phyloP scores from a whole-genome alignment of 192 early-diverging fungal genomes.

The Jimgerdemannia lactiflua region DNA sequence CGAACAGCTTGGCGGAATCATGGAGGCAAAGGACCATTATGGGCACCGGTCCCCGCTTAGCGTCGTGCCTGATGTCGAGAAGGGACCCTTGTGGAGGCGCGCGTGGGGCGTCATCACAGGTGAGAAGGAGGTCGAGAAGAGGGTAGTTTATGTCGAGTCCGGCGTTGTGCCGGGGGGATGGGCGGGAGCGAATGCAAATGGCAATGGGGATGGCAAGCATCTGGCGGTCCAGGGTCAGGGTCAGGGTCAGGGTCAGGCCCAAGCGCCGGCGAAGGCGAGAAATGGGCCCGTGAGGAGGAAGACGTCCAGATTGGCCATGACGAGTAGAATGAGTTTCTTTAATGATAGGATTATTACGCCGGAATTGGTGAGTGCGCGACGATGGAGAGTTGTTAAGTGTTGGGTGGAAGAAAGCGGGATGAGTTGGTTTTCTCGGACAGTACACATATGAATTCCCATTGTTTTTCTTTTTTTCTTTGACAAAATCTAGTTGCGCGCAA shows the following conservation, averaged over 20 bases:
- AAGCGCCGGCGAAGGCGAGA: too few relatives aligned
- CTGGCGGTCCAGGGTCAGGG: neutral
- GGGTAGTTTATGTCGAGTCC: neutral
- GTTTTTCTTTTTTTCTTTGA: constrained; percentile 4
- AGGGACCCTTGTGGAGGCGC: constrained; percentile 33
- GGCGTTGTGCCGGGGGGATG: neutral
- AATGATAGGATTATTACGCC: constrained; percentile 84
- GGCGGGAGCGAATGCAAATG: neutral
- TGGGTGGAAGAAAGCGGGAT: too few relatives aligned
- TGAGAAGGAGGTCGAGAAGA: neutral
- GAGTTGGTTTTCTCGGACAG: too few relatives aligned
- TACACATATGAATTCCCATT: neutral
- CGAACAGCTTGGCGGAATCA: constrained; percentile 23
- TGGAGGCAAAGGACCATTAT: constrained; percentile 64
- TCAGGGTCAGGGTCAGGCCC: neutral
- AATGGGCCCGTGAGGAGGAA: neutral
- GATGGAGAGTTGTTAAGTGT: too few relatives aligned
- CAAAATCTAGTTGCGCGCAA: constrained; percentile 47
- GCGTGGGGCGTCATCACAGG: neutral
- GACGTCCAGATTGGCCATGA: constrained; percentile 60
- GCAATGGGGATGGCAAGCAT: neutral
- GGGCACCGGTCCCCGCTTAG: constrained; percentile 65
- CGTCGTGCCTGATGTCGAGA: constrained; percentile 43
- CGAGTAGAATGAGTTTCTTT: constrained; percentile 76
- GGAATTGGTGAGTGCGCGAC: constrained; percentile 54